Conservation (phyloP, 345 rosid species). For the Melastoma malabathricum region DNA sequence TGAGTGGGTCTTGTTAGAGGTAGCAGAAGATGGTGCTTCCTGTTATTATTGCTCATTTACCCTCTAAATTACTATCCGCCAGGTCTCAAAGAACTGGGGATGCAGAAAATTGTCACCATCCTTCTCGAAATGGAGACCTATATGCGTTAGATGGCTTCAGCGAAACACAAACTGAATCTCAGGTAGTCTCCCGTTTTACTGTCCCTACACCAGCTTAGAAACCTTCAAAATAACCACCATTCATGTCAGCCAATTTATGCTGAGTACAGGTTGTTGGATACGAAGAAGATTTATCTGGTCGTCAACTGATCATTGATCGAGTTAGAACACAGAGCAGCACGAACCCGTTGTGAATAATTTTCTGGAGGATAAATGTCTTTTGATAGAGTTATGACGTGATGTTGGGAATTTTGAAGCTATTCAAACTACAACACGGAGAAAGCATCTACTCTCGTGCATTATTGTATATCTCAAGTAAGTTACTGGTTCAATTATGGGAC, state of each 20-base stretch:
- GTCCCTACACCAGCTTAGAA: too few relatives aligned
- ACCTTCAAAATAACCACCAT: too few relatives aligned
- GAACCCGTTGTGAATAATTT: not conserved
- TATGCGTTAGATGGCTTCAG: constrained; percentile 53
- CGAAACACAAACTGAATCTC: constrained; percentile 95
- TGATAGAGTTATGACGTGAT: too few relatives aligned
- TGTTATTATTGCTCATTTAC: constrained; percentile 1
- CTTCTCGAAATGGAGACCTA: constrained; percentile 21
- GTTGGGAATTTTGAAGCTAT: too few relatives aligned
- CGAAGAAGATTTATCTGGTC: constrained; percentile 91
- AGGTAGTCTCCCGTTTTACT: constrained; percentile 33
- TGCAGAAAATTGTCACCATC: constrained; percentile 12
- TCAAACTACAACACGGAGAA: too few relatives aligned
- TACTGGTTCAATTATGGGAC: too few relatives aligned
- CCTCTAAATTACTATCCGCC: constrained; percentile 7
- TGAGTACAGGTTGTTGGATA: constrained; percentile 68
- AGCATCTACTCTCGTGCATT: too few relatives aligned
- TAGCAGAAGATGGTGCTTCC: not conserved
- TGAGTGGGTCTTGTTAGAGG: too few relatives aligned
- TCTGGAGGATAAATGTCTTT: not conserved
- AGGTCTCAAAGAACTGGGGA: constrained; percentile 33
- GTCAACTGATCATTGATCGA: constrained; percentile 93
- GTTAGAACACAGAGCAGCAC: constrained; percentile 80
- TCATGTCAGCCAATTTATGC: not conserved
- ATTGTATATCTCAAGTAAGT: too few relatives aligned